phyloP scores from a whole-genome alignment of 805 yeast species.

The Metschnikowia gruessii region DNA sequence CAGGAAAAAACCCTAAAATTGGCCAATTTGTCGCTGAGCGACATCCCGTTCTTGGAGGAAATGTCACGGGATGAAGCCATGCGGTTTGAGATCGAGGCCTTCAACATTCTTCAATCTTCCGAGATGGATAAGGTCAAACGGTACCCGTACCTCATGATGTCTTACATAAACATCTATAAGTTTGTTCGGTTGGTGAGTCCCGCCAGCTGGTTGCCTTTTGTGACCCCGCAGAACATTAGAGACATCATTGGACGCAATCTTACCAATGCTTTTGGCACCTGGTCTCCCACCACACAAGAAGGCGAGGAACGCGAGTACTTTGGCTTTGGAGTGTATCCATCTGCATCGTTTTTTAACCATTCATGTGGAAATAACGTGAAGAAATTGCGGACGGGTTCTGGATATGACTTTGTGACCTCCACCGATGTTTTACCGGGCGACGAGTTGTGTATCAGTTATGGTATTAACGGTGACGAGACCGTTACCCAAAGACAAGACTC shows the following conservation, averaged over 20 bases:
- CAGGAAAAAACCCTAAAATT: background rate
- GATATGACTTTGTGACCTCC: constrained; percentile 37
- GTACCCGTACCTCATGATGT: constrained; percentile 47
- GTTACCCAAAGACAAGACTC: constrained; percentile 40
- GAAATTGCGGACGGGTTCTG: constrained; percentile 40
- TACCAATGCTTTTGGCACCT: constrained; percentile 68
- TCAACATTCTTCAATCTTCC: constrained; percentile 49
- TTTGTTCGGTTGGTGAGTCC: constrained; percentile 44
- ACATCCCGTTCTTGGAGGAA: background rate
- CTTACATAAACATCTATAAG: constrained; percentile 48
- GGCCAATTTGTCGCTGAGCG: no score
- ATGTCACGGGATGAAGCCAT: constrained; percentile 6
- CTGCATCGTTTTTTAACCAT: constrained; percentile 67
- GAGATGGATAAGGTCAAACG: constrained; percentile 44
- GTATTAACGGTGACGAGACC: constrained; percentile 44
- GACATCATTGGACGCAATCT: constrained; percentile 55
- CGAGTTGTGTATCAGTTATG: constrained; percentile 61
- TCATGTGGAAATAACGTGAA: constrained; percentile 57
- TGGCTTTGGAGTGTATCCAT: constrained; percentile 60
- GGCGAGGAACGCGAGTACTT: constrained; percentile 51
- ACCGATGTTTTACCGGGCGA: constrained; percentile 41
- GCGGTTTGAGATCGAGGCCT: constrained; percentile 26
- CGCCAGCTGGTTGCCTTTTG: constrained; percentile 26
- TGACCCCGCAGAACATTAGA: constrained; percentile 43
- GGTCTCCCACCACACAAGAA: constrained; percentile 43